A percentile compares a stretch with the other conserved stretches of the same genome.
These are phyloP conservation scores for Pseudogymnoascus sp. DNA, from an alignment of 2,329 filamentous ascomycete species.

Conservation along the genomic window DNA sequence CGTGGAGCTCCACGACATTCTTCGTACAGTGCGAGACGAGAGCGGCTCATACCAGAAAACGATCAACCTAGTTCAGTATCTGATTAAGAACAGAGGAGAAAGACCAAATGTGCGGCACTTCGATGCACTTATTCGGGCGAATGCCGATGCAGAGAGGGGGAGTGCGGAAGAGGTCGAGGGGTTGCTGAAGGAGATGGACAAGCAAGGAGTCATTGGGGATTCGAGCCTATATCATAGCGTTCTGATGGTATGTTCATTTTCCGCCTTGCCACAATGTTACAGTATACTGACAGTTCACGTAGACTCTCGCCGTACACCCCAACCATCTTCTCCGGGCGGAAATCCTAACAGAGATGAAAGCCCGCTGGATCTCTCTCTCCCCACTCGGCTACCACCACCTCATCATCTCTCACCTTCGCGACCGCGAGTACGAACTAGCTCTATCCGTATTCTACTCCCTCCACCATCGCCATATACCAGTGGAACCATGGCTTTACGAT, in stretches of 20 bases:
- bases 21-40: conserved; percentile 37
- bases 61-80: conserved; percentile 46
- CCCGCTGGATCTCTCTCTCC: conserved; percentile 62
- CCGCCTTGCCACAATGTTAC: conserved; percentile 6
- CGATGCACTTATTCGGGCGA: conserved; percentile 67
- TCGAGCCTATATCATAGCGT: conserved; percentile 64
- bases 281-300: conserved; percentile 8
- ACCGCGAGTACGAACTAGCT: conserved; percentile 77
- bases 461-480: conserved; percentile 45
- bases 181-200: conserved; percentile 68
- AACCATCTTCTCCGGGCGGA: conserved; percentile 71
- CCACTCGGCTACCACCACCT: conserved; percentile 60
- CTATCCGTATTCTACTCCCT: conserved; percentile 64
- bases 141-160: conserved; percentile 57
- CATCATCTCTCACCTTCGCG: conserved; percentile 68
- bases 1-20: conserved; percentile 41
- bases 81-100: conserved; percentile 52
- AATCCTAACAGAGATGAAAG: conserved; percentile 67
- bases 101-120: conserved; percentile 57
- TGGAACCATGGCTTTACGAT: conserved; percentile 71
- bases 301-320: conserved; percentile 74
- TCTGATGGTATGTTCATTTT: conserved; percentile 49
- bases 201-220: conserved; percentile 55
- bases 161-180: conserved; percentile 56
- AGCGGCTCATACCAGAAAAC: conserved; percentile 36